Evolutionary conservation across 2,329 filamentous ascomycete genomes (phyloP), one percentile per base, ranked within the genome.

Genomic region (Aureobasidium sp.): DNA sequence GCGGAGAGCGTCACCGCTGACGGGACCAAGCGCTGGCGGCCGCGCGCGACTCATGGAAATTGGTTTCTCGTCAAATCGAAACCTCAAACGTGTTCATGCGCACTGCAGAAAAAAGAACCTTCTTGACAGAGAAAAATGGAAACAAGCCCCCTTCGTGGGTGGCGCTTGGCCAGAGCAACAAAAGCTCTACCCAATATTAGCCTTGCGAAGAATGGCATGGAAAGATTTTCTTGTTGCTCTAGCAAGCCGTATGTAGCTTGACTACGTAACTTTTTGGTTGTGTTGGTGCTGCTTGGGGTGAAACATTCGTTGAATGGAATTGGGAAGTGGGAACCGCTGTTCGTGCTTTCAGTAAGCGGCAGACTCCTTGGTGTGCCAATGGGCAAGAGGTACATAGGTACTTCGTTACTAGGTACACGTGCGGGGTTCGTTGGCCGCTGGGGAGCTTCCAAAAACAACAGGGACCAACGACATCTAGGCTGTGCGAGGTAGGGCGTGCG

Each of bases 341-440:
- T 55, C 37, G 21, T 55, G 30, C 32, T 21, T 36, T 13, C 5
- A 21, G 29, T 11, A 15, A 25, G 39, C 39, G 52, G 52, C 52
- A 55, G 29, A 30, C 16, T 13, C 5, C 34, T 37, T 53, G 49
- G 10, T 54, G 34, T 41, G 21, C 34, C 27, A n/a, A 41, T 54
- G 29, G 27, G 30, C 27, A 21, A 27, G 27, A 44, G 37, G 52
- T 55, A 55, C 52, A 7, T n/a, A 25, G 39, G 32, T 48, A 58
- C 39, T 25, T 30, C n/a, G 49, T 29, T 55, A 55, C 54, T 29
- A 47, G 5, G 39, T 30, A 34, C 54, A 58, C 54, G 54, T 58
- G 54, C 54, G 54, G 54, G 54, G 54, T 58, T 37, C 32, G 54
- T 47, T 58, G 54, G 52, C 32, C 52, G 52, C 32, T 44, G 16